Conservation (phyloP, 306 rosid species). For the Delonix regia region DNA sequence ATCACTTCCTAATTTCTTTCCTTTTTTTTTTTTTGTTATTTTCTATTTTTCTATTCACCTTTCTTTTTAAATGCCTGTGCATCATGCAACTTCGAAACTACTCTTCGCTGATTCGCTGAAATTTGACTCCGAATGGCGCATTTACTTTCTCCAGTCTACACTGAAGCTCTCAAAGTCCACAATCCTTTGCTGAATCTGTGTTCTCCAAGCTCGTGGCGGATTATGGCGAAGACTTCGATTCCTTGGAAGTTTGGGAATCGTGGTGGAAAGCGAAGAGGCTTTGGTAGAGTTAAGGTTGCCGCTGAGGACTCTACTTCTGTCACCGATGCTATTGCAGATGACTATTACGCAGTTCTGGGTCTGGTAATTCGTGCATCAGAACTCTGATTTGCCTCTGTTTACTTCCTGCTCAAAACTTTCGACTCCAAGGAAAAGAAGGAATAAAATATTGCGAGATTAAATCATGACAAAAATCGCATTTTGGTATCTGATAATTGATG, state of each 20-base stretch:
- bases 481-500: neutral
- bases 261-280: slow-evolving; percentile 48
- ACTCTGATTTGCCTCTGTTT: slow-evolving; percentile 17
- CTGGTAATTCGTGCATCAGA: slow-evolving; percentile 53
- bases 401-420: neutral
- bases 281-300: slow-evolving; percentile 64
- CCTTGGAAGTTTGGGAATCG: slow-evolving; percentile 43
- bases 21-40: neutral
- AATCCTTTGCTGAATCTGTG: slow-evolving; percentile 48
- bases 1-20: neutral
- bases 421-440: neutral
- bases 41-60: neutral
- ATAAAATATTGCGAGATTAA: neutral
- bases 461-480: neutral
- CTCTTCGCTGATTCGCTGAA: neutral
- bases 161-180: slow-evolving; percentile 66
- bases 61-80: neutral
- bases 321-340: slow-evolving; percentile 64
- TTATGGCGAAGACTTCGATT: slow-evolving; percentile 35
- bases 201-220: slow-evolving; percentile 52
- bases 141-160: slow-evolving; percentile 64
- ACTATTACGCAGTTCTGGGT: slow-evolving; percentile 88
- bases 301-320: slow-evolving; percentile 56
- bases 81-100: neutral
- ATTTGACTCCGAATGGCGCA: slow-evolving; percentile 59